Evolutionary conservation across 139 green algal genomes (phyloP).

Genomic region (Mychonastes homosphaera): DNA sequence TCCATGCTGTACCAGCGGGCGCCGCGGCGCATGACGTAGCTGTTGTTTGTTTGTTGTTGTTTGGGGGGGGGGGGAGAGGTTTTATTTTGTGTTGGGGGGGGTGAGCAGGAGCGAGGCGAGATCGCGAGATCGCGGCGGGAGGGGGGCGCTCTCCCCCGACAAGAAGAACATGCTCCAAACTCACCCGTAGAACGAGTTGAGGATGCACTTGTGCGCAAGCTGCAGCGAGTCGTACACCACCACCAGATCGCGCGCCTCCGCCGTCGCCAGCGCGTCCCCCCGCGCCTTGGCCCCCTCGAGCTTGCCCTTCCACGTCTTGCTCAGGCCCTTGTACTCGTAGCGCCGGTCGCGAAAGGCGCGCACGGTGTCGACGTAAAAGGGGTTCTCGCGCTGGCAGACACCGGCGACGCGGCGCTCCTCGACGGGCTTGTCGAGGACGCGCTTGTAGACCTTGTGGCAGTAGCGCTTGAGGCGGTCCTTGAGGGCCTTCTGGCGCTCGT

Average conservation of each 20-base stretch:
- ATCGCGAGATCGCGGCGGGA: no score
- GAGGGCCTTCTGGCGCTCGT: conserved; percentile 50
- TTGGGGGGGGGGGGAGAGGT: no score
- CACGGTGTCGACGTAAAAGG: conserved; percentile 95
- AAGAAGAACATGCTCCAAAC: conserved; percentile 27
- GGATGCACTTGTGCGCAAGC: conserved; percentile 99
- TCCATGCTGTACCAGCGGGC: conserved; percentile 98
- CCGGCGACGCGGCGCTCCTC: conserved; percentile 63
- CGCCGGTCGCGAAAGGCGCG: conserved; percentile 89
- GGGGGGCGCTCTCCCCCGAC: no score
- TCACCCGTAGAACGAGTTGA: conserved; percentile 96
- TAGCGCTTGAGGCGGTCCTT: conserved; percentile 93
- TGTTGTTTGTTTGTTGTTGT: no score
- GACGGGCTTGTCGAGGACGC: conserved; percentile 90
- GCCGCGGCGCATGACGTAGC: conserved; percentile 88
- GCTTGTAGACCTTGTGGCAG: conserved; percentile 94
- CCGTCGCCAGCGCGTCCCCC: conserved; percentile 48
- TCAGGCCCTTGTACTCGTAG: conserved; percentile 98
- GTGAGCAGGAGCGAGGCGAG: no score
- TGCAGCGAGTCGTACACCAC: conserved; percentile 90
- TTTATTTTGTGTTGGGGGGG: no score
- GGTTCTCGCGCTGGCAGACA: conserved; percentile 92
- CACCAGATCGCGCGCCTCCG: conserved; percentile 74
- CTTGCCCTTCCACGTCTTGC: conserved; percentile 84
- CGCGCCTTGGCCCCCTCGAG: conserved; percentile 64